Percentiles rank a stretch among this genome's conserved stretches.
phyloP scores from a whole-genome alignment of 371 early-diverging fungal genomes.

The Syncephalastrum monosporum region DNA sequence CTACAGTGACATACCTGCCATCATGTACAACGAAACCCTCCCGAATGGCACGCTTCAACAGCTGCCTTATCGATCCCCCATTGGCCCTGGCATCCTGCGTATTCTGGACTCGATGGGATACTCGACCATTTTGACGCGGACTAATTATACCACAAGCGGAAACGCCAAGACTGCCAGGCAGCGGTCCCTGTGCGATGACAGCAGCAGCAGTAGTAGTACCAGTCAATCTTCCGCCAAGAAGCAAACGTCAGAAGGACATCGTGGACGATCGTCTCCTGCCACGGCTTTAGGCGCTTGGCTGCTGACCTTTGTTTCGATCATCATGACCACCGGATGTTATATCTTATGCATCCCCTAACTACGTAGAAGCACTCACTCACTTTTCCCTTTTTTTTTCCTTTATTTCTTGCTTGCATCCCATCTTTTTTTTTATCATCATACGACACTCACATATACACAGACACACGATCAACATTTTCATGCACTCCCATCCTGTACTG shows the following conservation, averaged over 20 bases:
- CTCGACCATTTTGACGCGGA: constrained; percentile 36
- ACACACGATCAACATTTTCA: too few relatives aligned
- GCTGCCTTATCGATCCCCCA: constrained; percentile 31
- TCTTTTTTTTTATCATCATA: neutral
- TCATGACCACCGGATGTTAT: too few relatives aligned
- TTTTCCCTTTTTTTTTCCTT: constrained; percentile 1
- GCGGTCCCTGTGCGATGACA: constrained; percentile 32
- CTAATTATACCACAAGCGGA: constrained; percentile 39
- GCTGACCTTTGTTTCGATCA: too few relatives aligned
- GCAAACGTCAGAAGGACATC: too few relatives aligned
- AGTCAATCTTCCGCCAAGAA: too few relatives aligned
- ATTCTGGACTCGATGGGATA: constrained; percentile 48
- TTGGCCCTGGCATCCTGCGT: constrained; percentile 47
- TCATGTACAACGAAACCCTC: constrained; percentile 24
- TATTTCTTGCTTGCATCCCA: constrained; percentile 5
- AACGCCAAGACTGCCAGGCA: constrained; percentile 28
- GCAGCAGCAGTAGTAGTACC: constrained; percentile 11
- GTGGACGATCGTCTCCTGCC: too few relatives aligned
- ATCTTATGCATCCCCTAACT: too few relatives aligned
- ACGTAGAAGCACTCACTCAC: neutral
- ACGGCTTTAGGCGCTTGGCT: too few relatives aligned
- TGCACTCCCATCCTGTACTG: too few relatives aligned
- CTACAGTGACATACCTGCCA: constrained; percentile 26
- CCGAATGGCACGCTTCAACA: constrained; percentile 14
- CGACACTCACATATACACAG: neutral